Evolutionary conservation across 805 yeast species (phyloP), one percentile per base, ranked within the genome.

Genomic region (Candida andamanensis): DNA sequence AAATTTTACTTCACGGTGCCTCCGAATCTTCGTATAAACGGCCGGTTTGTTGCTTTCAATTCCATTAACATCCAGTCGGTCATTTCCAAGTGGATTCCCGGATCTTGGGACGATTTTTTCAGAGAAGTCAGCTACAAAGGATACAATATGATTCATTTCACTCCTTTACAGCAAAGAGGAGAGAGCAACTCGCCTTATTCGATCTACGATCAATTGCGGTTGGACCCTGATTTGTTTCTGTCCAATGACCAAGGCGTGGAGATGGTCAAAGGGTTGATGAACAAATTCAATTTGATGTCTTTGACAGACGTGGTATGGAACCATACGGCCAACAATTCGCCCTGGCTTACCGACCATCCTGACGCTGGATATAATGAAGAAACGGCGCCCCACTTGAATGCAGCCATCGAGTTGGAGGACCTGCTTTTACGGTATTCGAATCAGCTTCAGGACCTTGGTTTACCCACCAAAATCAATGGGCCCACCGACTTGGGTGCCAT

Each of bases 131-230:
- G 79, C 11, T 52, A 59, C 6, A 92, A 92, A 56, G 89, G 92
- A 14, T 90, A 90, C 63, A 92, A 92, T 56, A 85, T 90, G 96
- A 67, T 92, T 26, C 98, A 90, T 63, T 90, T 90, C 55, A 89
- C 97, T 5, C 98, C 98, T 0, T 66, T 90, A 45, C 96, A 90
- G 58, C 62, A 78, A 41, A 70, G 97, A 35, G 98, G 98, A 20
- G 81, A 71, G 40, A 84, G 95, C 1, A 74, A 89, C 54, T 89
- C 97, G 5, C 98, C 98, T 0, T 90, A 89, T 52, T 85, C 96
- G 3, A 85, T 90, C 33, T 80, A 62, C 46, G 96, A 90, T 54
- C 97, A 92, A 58, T 69, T 86, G 39, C 56, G 50, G 16, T 89
- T 82, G 58, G 97, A 90, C 50, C 75, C 81, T 0, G 53, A 45